Evolutionary conservation across 2,329 filamentous ascomycete species (phyloP), one percentile per base, ranked within the genome.

Genomic region (Coleophoma cylindrospora): DNA sequence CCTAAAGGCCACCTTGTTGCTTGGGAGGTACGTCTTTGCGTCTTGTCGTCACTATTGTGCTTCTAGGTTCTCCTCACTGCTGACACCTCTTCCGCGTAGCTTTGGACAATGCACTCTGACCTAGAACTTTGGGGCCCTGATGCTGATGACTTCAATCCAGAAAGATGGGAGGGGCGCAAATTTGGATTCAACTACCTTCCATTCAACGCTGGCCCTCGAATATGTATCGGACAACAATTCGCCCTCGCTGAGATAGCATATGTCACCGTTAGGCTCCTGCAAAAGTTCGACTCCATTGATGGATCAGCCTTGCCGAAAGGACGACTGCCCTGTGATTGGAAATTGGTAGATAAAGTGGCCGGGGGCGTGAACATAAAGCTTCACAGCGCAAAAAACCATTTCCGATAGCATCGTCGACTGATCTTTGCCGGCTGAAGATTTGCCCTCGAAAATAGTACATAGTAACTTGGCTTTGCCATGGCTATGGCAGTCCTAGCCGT

Each of bases 121-220:
- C 77, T 70, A 38, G 76, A 79, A 50, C 84, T 90, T 60, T 91
- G 87, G 87, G 87, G 86, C 2, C 62, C 75, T 0, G 84, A 89
- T 54, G 85, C 81, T 1, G 80, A 87, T 14, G 74, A 80, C 1
- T 94, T 90, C 69, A 72, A 77, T 8, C 89, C 89, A 0, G 87
- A 90, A 68, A 74, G 89, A 27, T 94, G 88, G 88, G 66, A 65
- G 36, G 68, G 79, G 43, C 87, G 91, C 67, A 89, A 87, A 72
- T 80, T 79, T 34, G 83, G 84, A 0, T 89, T 89, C 52, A 84
- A 57, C 34, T 57, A 54, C 47, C 50, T 88, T 44, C 86, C 86
- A 0, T 94, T 92, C 62, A 88, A 84, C 57, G 71, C 81, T 34
- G 85, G 85, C 0, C 83, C 85, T 0, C 69, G 85, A 4, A 77